Percentiles rank a stretch among this genome's conserved stretches.
Evolutionary conservation across 106 monocot species (phyloP).

Genomic region (Dactylorhiza incarnata): DNA sequence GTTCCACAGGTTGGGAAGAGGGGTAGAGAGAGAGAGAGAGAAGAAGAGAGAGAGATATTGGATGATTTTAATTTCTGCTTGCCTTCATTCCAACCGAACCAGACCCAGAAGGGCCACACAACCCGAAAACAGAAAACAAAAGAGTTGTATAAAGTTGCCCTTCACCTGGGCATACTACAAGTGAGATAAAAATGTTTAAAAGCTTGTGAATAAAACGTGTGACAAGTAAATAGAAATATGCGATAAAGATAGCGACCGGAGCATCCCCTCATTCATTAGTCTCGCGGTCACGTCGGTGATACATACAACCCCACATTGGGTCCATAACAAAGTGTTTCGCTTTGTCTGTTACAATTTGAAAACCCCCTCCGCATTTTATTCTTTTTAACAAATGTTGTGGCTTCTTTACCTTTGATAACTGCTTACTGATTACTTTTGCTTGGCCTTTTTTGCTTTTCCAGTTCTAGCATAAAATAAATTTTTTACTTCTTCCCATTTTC

Average conservation of each 20-base stretch:
- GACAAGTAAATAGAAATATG: too few species aligned
- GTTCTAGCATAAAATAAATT: not conserved
- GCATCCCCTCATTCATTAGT: too few species aligned
- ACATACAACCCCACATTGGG: too few species aligned
- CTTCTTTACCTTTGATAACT: constrained; percentile 2
- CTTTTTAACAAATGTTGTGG: not conserved
- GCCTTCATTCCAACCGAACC: too few species aligned
- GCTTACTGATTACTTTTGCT: not conserved
- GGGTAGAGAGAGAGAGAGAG: not conserved
- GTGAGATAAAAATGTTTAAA: too few species aligned
- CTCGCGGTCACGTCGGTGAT: too few species aligned
- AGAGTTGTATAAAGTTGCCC: too few species aligned
- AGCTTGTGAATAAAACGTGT: too few species aligned
- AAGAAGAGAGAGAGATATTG: not conserved
- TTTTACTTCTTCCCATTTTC: not conserved
- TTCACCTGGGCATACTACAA: too few species aligned
- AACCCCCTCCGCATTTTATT: not conserved
- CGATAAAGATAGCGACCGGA: too few species aligned
- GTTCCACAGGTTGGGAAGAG: not conserved
- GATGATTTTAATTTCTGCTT: not conserved
- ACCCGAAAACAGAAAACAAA: too few species aligned
- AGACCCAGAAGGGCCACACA: too few species aligned
- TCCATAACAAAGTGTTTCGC: not conserved
- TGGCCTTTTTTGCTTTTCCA: constrained; percentile 1
- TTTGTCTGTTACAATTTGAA: constrained; percentile 2